Evolutionary conservation across 73 alveolate genomes (phyloP).

Genomic region (Paramecium sexaurelia): DNA sequence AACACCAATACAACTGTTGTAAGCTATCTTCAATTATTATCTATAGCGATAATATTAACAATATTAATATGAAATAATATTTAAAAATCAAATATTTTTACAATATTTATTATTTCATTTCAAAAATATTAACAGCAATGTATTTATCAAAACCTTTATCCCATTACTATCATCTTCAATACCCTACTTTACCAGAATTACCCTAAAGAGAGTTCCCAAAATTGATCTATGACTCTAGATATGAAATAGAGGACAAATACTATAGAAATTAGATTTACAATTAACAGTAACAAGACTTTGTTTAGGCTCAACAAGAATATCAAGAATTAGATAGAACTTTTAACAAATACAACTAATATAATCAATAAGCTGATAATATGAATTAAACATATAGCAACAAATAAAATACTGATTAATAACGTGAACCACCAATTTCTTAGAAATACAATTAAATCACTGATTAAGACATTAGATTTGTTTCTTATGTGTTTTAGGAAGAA

Average conservation of each 20-base stretch:
- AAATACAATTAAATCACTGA: slow-evolving; percentile 19
- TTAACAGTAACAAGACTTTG: background rate
- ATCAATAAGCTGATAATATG: background rate
- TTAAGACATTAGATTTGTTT: slow-evolving; percentile 6
- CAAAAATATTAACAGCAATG: background rate
- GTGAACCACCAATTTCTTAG: background rate
- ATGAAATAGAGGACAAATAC: background rate
- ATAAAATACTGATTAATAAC: background rate
- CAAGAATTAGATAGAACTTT: background rate
- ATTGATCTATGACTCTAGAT: background rate
- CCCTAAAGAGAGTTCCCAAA: slow-evolving; percentile 23
- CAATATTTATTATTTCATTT: background rate
- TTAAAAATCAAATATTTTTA: background rate
- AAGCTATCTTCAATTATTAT: background rate
- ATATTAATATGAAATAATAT: background rate
- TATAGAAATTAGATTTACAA: background rate
- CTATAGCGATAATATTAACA: background rate
- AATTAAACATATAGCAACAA: background rate
- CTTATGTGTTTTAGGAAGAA: slow-evolving; percentile 39
- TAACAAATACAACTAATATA: background rate
- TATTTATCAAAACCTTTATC: slow-evolving; percentile 32
- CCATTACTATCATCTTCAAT: background rate
- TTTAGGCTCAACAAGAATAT: background rate
- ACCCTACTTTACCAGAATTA: background rate
- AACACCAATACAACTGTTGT: background rate